Evolutionary conservation across 306 rosid species (phyloP), one percentile per base, ranked within the genome.

Genomic region (Sechiopsis laciniata): DNA sequence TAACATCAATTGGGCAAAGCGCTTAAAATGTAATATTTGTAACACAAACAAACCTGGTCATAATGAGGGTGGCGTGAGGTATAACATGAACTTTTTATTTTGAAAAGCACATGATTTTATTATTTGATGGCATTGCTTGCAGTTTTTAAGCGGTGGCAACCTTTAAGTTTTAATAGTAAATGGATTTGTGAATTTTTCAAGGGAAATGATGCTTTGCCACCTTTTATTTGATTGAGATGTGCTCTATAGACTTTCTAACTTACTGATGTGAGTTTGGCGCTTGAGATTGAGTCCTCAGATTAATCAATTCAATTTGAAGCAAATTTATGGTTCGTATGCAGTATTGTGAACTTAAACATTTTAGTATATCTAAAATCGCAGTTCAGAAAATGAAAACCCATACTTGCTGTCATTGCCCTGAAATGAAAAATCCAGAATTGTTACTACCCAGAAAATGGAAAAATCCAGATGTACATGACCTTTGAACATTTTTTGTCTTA

Each of bases 1-100:
- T 78, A 94, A 94, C 78, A 91, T 94, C 85, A 94, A 94, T 68
- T 94, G 99, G 99, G 99, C 99, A 53, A 94, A 94, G 88, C 89
- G 99, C 64, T 81, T 82, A 14, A 94, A 94, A 82, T 94, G 99
- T 88, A 94, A 94, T 75, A 85, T 94, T 78, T 94, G 99, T 91
- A 94, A 94, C 83, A 94, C 99, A 21, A 94, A 94, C 69, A 94
- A 88, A 80, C 97, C 99, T 16, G 99, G 99, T 75, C 91, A 84
- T 75, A 89, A 76, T 57, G 99, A 94, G 80, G 99, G 99, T 80
- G 99, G 99, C 32, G 96, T 91, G 59, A 94, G 99, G 99, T 94
- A 87, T 81, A 65, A n/a, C 12, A 22, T 55, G 16, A 8, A 7
- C 20, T 76, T 32, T 62, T 13, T 26, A 8, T 35, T 26, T 16